Percentiles rank a stretch among this genome's conserved stretches.
These are phyloP conservation scores for Annulohypoxylon maeteangense DNA, from an alignment of 495 filamentous ascomycete genomes.

Conservation along the genomic window DNA sequence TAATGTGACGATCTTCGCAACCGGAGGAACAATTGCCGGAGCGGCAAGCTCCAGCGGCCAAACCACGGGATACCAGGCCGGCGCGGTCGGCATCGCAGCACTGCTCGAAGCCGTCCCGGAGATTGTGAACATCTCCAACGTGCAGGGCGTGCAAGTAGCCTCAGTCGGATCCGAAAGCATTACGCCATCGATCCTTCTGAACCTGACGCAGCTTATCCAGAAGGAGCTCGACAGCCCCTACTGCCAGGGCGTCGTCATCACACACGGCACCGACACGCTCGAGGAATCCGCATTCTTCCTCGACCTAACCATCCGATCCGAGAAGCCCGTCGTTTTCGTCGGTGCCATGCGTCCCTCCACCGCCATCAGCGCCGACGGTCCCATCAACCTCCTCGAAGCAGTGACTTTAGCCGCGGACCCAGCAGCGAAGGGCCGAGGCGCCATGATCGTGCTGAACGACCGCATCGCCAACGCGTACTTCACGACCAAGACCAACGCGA, in stretches of 20 bases:
- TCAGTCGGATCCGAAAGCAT: slow-evolving; percentile 51
- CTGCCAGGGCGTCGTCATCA: slow-evolving; percentile 59
- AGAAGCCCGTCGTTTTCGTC: slow-evolving; percentile 61
- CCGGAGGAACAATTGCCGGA: slow-evolving; percentile 63
- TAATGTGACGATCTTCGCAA: slow-evolving; percentile 63
- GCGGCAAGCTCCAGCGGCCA: slow-evolving; percentile 54
- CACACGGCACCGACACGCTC: slow-evolving; percentile 63
- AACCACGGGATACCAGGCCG: slow-evolving; percentile 60
- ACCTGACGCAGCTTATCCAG: slow-evolving; percentile 56
- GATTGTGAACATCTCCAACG: slow-evolving; percentile 59
- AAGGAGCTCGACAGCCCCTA: slow-evolving; percentile 54
- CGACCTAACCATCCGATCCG: slow-evolving; percentile 57
- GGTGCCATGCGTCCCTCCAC: slow-evolving; percentile 63
- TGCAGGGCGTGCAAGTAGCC: slow-evolving; percentile 57
- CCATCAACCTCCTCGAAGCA: slow-evolving; percentile 62
- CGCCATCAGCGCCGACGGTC: slow-evolving; percentile 62
- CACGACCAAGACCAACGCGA: slow-evolving; percentile 63
- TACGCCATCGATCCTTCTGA: slow-evolving; percentile 56
- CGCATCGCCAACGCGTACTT: slow-evolving; percentile 60
- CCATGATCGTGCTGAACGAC: slow-evolving; percentile 64
- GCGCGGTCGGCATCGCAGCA: slow-evolving; percentile 53
- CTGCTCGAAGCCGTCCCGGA: slow-evolving; percentile 56
- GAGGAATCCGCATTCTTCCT: slow-evolving; percentile 65
- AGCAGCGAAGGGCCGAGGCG: slow-evolving; percentile 51
- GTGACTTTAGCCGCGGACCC: slow-evolving; percentile 57